Percentiles rank a stretch among this genome's conserved stretches.
Evolutionary conservation across 441 rosid species (phyloP).

Genomic region (Syzygium malaccense): DNA sequence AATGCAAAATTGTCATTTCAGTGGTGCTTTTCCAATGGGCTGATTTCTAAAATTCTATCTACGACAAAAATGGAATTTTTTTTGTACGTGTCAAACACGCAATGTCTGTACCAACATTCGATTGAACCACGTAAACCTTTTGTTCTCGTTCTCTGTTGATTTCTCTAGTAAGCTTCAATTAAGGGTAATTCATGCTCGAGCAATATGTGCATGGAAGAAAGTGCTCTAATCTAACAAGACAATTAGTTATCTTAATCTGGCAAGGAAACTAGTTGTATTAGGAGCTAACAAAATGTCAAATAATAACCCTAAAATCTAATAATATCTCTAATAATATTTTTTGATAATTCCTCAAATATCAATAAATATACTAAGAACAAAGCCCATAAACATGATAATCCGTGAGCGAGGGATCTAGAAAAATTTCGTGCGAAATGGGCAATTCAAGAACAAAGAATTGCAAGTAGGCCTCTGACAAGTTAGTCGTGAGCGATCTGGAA

Average conservation of each 20-base stretch:
- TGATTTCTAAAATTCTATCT: too few relatives aligned
- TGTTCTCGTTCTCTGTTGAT: background rate
- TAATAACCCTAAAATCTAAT: background rate
- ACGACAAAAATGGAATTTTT: too few relatives aligned
- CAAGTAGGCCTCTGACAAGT: too few relatives aligned
- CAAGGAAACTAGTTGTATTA: background rate
- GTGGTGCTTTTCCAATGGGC: too few relatives aligned
- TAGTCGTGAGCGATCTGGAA: too few relatives aligned
- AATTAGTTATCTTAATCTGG: background rate
- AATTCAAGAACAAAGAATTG: background rate
- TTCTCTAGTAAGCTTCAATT: background rate
- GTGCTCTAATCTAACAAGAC: background rate
- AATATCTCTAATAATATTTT: background rate
- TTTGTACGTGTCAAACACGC: too few relatives aligned
- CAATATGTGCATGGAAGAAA: background rate
- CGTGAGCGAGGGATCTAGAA: background rate
- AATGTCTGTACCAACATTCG: rapidly evolving
- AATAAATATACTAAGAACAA: background rate
- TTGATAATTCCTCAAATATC: background rate
- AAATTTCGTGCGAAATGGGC: background rate
- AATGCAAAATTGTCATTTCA: too few relatives aligned
- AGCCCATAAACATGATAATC: background rate
- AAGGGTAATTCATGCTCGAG: too few relatives aligned
- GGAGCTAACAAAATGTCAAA: background rate
- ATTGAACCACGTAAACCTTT: background rate